Conservation (phyloP, 441 rosid genomes). For the Croton laevigatus region DNA sequence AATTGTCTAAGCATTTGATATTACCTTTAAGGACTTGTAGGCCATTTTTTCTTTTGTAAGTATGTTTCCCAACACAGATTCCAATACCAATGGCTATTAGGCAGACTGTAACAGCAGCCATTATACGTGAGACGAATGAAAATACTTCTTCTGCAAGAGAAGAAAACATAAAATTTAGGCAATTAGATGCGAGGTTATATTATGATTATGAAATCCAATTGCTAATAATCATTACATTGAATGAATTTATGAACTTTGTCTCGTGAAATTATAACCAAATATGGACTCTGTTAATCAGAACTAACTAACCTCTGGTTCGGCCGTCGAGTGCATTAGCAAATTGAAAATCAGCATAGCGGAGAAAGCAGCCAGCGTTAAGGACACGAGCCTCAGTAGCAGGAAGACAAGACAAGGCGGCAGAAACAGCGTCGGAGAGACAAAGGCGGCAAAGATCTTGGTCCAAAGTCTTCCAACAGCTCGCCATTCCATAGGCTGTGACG, state of each 20-base stretch:
- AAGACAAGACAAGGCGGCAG: conserved; percentile 33
- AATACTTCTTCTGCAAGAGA: conserved; percentile 19
- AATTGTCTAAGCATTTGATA: neutral
- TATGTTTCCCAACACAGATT: conserved; percentile 23
- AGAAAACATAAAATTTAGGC: neutral
- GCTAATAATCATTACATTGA: too few relatives aligned
- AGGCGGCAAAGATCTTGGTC: conserved; percentile 31
- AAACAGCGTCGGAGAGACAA: conserved; percentile 41
- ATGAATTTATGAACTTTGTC: too few relatives aligned
- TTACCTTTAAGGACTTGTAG: conserved; percentile 14
- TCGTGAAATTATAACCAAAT: too few relatives aligned
- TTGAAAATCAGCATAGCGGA: conserved; percentile 43
- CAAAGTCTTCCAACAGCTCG: conserved; percentile 44
- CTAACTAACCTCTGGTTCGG: conserved; percentile 12
- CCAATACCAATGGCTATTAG: conserved; percentile 27
- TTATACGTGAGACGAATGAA: neutral
- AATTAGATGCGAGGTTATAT: too few relatives aligned
- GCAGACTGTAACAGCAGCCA: conserved; percentile 16
- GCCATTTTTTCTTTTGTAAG: conserved; percentile 15
- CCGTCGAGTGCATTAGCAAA: conserved; percentile 25
- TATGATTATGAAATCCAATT: too few relatives aligned
- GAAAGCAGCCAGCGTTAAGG: conserved; percentile 49
- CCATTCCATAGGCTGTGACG: conserved; percentile 38
- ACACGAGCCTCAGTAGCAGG: conserved; percentile 48
- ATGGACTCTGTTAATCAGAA: too few relatives aligned